Evolutionary conservation across 2,329 filamentous ascomycete genomes (phyloP), one percentile per base, ranked within the genome.

Genomic region (Ophiostoma sp.): DNA sequence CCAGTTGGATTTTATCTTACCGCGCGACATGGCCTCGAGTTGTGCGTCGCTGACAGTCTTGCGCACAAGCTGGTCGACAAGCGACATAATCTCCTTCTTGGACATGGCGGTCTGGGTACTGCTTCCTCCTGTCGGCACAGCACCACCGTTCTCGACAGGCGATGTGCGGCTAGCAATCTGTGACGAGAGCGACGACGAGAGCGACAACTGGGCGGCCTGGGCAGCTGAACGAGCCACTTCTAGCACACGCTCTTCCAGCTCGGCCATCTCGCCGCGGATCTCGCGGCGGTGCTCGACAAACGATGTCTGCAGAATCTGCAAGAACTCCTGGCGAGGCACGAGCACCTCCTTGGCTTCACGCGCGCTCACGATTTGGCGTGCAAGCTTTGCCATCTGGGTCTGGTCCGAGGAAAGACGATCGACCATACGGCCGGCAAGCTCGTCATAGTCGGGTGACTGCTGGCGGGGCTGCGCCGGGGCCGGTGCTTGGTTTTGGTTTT

Each of bases 261-360:
- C 76, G 3, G 75, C 74, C 35, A 85, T 74, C 71, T 84, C 80
- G 8, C 76, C 77, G 44, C 77, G 76, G 69, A 85, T 79, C 67
- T 82, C 77, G 17, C 77, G 67, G 10, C 78, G 78, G 67, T 82
- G 79, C 1, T 76, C 74, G 0, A 77, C 74, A 70, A 83, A 77
- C 68, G 82, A 78, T n/a, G 76, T 75, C 41, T 79, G 76, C 7
- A 86, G 72, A 48, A 82, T 78, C 0, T 76, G 73, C 17, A 86
- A 72, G 69, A 87, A 86, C 69, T 87, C 81, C 0, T 84, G 79
- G 3, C 80, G 81, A 2, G 81, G 80, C 6, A 88, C 79, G 1
- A 84, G 71, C 2, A 77, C 74, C 39, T 79, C 78, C n/a, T 76
- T 74, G 8, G 74, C 75, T n/a, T 77, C 76, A 4, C 74, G 72